These are phyloP conservation scores for Candida awuae DNA, from an alignment of 805 yeast species.

Conservation along the genomic window DNA sequence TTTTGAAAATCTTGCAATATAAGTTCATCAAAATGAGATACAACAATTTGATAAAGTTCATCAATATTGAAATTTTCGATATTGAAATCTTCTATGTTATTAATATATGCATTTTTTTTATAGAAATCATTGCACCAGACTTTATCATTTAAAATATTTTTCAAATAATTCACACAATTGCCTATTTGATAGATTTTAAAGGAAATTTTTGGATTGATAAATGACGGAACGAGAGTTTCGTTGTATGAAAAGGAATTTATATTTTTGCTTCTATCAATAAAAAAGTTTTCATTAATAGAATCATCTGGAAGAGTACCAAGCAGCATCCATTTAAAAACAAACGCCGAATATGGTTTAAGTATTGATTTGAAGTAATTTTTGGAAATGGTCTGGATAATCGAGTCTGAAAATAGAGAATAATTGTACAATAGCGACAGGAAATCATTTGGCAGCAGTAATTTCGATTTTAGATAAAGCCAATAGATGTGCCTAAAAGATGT, in stretches of 20 bases:
- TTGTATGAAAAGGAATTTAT: constrained; percentile 4
- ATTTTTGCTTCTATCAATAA: constrained; percentile 24
- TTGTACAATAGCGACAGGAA: constrained; percentile 46
- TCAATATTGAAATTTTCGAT: constrained; percentile 29
- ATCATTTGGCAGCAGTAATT: constrained; percentile 35
- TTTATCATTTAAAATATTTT: constrained; percentile 6
- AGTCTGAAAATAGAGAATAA: constrained; percentile 59
- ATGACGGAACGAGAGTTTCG: constrained; percentile 36
- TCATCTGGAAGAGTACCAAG: too few relatives aligned
- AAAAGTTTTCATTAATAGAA: constrained; percentile 52
- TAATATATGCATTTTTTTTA: constrained; percentile 18
- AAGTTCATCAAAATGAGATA: constrained; percentile 38
- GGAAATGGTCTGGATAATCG: constrained; percentile 37
- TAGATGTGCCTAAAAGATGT: constrained; percentile 50
- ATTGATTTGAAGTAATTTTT: constrained; percentile 36
- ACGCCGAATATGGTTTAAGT: too few relatives aligned
- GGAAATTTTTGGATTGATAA: constrained; percentile 34
- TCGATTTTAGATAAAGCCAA: constrained; percentile 32
- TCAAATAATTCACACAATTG: constrained; percentile 44
- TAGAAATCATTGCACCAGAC: constrained; percentile 8
- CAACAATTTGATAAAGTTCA: constrained; percentile 36
- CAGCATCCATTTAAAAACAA: too few relatives aligned
- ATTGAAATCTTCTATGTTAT: constrained; percentile 9
- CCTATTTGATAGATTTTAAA: constrained; percentile 59
- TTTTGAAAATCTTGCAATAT: constrained; percentile 41